Evolutionary conservation across 192 early-diverging fungal genomes (phyloP).

Genomic region (Linnemannia elongata): DNA sequence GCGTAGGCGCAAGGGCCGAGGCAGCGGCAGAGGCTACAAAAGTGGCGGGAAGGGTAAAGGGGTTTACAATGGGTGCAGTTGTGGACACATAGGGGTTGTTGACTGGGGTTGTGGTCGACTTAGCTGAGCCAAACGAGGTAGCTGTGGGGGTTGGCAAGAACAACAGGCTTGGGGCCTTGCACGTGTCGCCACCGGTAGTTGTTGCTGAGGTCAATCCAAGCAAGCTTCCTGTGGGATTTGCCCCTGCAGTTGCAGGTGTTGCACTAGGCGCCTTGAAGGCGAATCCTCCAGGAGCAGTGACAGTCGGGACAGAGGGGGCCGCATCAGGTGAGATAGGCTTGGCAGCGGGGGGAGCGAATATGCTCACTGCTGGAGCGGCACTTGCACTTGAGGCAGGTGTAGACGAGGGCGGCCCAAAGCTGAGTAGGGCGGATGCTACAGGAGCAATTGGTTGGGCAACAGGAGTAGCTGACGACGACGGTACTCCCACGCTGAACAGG

Average conservation of each 20-base stretch:
- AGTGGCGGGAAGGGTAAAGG: neutral
- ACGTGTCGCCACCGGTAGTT: neutral
- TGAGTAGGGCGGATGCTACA: neutral
- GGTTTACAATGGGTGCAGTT: neutral
- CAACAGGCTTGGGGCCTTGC: neutral
- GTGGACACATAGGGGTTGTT: neutral
- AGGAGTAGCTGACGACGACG: neutral
- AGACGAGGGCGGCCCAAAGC: neutral
- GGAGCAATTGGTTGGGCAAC: neutral
- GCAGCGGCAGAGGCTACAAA: neutral
- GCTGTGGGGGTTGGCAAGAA: neutral
- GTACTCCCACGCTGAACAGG: conserved; percentile 6
- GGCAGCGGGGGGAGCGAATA: neutral
- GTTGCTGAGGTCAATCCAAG: neutral
- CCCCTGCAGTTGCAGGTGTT: neutral
- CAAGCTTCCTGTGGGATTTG: neutral
- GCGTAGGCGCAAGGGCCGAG: neutral
- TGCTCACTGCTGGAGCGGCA: neutral
- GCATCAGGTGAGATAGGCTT: neutral
- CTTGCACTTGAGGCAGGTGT: neutral
- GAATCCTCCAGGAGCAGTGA: neutral
- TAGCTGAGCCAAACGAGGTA: neutral
- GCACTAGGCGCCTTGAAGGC: neutral
- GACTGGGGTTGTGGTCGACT: neutral
- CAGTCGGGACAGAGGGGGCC: neutral